Conservation (phyloP, 106 monocot species). For the Xerophyta viscosa region DNA sequence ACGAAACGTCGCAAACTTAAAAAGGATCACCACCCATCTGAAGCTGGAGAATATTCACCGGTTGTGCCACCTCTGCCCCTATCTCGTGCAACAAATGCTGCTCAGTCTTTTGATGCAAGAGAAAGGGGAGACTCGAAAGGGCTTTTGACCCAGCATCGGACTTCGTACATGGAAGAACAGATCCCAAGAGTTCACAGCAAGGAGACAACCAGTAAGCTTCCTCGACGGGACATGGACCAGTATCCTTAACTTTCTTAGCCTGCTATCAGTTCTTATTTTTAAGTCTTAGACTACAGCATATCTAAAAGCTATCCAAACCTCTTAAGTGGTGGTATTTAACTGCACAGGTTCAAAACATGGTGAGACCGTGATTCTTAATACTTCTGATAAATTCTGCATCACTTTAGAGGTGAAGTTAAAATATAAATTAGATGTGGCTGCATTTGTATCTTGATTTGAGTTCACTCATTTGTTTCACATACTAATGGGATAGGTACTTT, state of each 20-base stretch:
- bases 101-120: slow-evolving; percentile 58
- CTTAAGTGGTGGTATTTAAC: too few relatives aligned
- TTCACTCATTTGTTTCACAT: too few relatives aligned
- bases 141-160: slow-evolving; percentile 33
- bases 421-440: too few relatives aligned
- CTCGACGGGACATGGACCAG: slow-evolving; percentile 71
- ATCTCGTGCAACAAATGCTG: slow-evolving; percentile 21
- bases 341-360: too few relatives aligned
- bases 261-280: too few relatives aligned
- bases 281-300: too few relatives aligned
- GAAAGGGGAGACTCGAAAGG: slow-evolving; percentile 70
- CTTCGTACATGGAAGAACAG: slow-evolving; percentile 57
- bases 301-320: too few relatives aligned
- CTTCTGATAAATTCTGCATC: too few relatives aligned
- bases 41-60: slow-evolving; percentile 58
- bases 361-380: too few relatives aligned
- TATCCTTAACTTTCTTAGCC: slow-evolving; percentile 45
- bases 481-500: too few relatives aligned
- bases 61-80: slow-evolving; percentile 24
- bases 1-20: slow-evolving; percentile 80
- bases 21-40: slow-evolving; percentile 45
- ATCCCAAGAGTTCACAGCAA: slow-evolving; percentile 59
- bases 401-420: too few relatives aligned
- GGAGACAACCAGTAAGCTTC: slow-evolving; percentile 58
- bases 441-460: too few relatives aligned